Evolutionary conservation across 2,329 filamentous ascomycete genomes (phyloP).

Genomic region (Proliferodiscus dingleyae): DNA sequence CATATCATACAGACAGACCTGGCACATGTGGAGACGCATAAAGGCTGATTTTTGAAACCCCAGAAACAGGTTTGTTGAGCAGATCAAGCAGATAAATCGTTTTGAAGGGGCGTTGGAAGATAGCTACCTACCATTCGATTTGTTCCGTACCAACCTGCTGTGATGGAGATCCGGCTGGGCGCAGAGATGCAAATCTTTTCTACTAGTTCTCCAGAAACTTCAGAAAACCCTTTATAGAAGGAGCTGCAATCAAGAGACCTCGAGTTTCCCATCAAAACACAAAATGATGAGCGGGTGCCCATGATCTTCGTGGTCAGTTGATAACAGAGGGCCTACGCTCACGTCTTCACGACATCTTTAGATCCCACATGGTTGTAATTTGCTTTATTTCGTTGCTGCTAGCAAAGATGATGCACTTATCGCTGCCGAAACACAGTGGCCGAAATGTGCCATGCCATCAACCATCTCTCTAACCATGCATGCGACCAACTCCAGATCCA

Average conservation of each 20-base stretch:
- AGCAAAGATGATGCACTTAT: constrained; percentile 48
- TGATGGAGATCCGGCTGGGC: too few species aligned
- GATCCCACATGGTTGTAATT: constrained; percentile 29
- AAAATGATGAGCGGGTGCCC: too few species aligned
- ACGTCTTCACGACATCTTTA: background rate
- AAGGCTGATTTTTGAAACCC: background rate
- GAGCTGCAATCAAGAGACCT: too few species aligned
- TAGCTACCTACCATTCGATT: too few species aligned
- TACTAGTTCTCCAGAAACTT: too few species aligned
- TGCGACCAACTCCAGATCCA: constrained; percentile 41
- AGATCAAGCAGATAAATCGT: background rate
- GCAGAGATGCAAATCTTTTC: too few species aligned
- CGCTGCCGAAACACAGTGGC: constrained; percentile 46
- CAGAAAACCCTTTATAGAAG: too few species aligned
- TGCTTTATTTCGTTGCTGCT: constrained; percentile 50
- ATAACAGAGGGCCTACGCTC: background rate
- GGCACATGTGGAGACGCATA: background rate
- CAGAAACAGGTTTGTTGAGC: background rate
- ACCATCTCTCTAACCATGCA: constrained; percentile 51
- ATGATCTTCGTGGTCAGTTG: background rate
- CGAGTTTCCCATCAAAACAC: too few species aligned
- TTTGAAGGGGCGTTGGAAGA: background rate
- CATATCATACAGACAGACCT: background rate
- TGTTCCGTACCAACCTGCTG: too few species aligned
- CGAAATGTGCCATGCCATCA: constrained; percentile 56